Conservation (phyloP, 768 basidiomycete genomes). For the Lentinula sp. region DNA sequence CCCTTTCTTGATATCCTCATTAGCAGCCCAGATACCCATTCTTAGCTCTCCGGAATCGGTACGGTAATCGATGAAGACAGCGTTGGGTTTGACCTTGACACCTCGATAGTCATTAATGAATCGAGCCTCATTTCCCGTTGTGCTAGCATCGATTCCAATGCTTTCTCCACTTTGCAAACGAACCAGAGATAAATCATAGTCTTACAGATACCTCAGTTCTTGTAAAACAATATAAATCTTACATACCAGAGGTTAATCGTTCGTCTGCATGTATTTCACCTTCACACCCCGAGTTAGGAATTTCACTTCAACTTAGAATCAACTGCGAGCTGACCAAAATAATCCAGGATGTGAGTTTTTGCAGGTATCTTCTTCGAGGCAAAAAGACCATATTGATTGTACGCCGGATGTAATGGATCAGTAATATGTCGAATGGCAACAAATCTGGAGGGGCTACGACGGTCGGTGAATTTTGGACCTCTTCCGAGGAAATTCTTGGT, state of each 20-base stretch:
- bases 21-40: slow-evolving; percentile 72
- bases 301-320: background rate
- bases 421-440: slow-evolving; percentile 56
- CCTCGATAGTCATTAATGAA: slow-evolving; percentile 92
- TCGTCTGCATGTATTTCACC: slow-evolving; percentile 82
- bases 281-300: slow-evolving; percentile 8
- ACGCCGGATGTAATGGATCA: slow-evolving; percentile 61
- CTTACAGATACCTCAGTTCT: background rate
- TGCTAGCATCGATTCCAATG: slow-evolving; percentile 73
- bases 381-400: slow-evolving; percentile 78
- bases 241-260: slow-evolving; percentile 47
- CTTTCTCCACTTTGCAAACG: slow-evolving; percentile 49
- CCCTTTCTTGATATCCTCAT: slow-evolving; percentile 60
- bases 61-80: slow-evolving; percentile 56
- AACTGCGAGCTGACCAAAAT: slow-evolving; percentile 31
- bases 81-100: slow-evolving; percentile 62
- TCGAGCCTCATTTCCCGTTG: slow-evolving; percentile 79
- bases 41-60: slow-evolving; percentile 52
- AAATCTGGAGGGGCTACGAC: slow-evolving; percentile 16
- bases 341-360: slow-evolving; percentile 68
- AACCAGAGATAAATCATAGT: slow-evolving; percentile 85
- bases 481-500: slow-evolving; percentile 30
- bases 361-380: slow-evolving; percentile 65
- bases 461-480: background rate
- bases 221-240: background rate